phyloP scores from a whole-genome alignment of 495 filamentous ascomycete genomes.

The Barbatosphaeria neglecta region DNA sequence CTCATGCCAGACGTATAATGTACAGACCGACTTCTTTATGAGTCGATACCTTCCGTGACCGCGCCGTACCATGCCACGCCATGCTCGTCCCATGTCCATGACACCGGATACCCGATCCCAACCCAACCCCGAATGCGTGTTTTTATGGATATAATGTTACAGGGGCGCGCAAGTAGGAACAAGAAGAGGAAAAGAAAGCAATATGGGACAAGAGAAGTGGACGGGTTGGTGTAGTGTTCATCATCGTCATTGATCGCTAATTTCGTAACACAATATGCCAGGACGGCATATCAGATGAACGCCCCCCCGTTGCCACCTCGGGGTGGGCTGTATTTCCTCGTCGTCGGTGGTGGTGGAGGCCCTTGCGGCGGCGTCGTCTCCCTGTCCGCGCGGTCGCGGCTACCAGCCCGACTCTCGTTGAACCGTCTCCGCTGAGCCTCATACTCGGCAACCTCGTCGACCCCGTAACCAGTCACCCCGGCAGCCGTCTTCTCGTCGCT shows the following conservation, averaged over 20 bases:
- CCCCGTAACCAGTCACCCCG: no score
- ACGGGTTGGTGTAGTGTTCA: background rate
- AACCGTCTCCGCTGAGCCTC: constrained; percentile 10
- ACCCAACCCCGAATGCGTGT: no score
- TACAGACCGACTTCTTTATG: no score
- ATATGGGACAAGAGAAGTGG: background rate
- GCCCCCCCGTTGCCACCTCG: constrained; percentile 5
- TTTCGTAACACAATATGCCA: constrained; percentile 1
- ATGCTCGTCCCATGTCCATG: no score
- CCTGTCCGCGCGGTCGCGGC: background rate
- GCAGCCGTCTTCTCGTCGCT: constrained; percentile 6
- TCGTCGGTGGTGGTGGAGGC: constrained; percentile 10
- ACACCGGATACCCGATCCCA: no score
- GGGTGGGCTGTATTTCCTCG: constrained; percentile 5
- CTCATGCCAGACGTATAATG: no score
- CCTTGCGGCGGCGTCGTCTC: constrained; percentile 8
- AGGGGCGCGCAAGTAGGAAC: background rate
- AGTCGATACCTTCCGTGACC: no score
- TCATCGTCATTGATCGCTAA: background rate
- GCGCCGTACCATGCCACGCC: no score
- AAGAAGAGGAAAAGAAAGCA: background rate
- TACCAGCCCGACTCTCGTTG: constrained; percentile 6
- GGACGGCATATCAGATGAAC: constrained; percentile 3
- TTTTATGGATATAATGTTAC: no score
- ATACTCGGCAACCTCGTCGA: constrained; percentile 8